Percentiles rank a stretch among this genome's conserved stretches.
Evolutionary conservation across 441 rosid genomes (phyloP).

Genomic region (Gossypium gossypioides): DNA sequence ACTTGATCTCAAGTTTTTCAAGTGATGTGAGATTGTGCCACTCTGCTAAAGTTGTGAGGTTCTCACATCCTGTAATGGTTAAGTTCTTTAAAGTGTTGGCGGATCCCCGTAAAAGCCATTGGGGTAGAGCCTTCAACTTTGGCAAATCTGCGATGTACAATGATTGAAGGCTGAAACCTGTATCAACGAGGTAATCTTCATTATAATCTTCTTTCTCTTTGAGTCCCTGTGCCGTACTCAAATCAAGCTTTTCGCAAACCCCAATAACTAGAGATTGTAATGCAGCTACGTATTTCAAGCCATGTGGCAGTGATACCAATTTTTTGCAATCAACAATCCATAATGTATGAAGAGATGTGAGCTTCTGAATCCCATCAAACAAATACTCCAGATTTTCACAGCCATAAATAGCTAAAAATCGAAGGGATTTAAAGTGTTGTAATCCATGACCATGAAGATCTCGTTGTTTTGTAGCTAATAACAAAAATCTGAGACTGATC

Average conservation of each 20-base stretch:
- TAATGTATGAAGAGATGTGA: neutral
- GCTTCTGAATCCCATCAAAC: neutral
- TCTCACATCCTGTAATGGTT: neutral
- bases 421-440: neutral
- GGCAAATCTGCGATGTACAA: neutral
- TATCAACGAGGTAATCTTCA: neutral
- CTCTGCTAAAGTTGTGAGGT: neutral
- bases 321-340: neutral
- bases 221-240: neutral
- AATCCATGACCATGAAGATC: neutral
- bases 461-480: constrained; percentile 7
- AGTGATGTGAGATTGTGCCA: neutral
- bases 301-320: neutral
- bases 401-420: neutral
- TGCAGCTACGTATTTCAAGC: neutral
- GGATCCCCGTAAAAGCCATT: neutral
- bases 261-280: neutral
- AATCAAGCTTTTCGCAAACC: neutral
- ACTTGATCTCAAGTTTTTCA: neutral
- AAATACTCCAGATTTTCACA: neutral
- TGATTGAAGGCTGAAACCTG: neutral
- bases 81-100: neutral
- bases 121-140: neutral
- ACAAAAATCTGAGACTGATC: constrained; percentile 3
- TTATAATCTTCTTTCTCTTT: neutral